Evolutionary conservation across 139 green algal genomes (phyloP).

Genomic region (Diplosphaera chodatii): DNA sequence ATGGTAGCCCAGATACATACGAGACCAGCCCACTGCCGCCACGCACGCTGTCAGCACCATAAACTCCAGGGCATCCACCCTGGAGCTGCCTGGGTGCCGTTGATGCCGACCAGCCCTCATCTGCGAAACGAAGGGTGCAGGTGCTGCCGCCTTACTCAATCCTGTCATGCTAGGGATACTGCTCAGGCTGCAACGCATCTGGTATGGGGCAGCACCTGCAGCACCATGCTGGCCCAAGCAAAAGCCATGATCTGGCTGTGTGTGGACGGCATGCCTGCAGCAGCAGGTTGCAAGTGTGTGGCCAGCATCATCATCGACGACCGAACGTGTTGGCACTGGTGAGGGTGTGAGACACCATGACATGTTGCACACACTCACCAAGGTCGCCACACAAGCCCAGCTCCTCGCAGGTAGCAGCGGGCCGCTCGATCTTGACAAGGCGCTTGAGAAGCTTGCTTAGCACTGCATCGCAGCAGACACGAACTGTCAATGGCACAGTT

Average conservation of each 20-base stretch:
- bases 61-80: background rate
- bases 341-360: no score
- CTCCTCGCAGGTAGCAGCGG: background rate
- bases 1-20: conserved; percentile 5
- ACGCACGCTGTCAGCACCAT: background rate
- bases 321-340: no score
- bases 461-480: no score
- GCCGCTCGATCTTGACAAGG: background rate
- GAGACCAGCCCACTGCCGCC: background rate
- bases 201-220: background rate
- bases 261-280: conserved; percentile 1
- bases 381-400: background rate
- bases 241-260: background rate
- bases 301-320: no score
- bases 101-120: background rate
- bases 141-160: no score
- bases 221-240: background rate
- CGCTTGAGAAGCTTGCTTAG: background rate
- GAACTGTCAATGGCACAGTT: no score
- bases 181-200: background rate
- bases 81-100: background rate
- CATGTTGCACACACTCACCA: no score
- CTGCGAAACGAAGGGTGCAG: no score
- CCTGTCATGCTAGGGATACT: no score
- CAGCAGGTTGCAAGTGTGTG: no score